phyloP scores from a whole-genome alignment of 139 green algal genomes.

The Chlorella sorokiniana region DNA sequence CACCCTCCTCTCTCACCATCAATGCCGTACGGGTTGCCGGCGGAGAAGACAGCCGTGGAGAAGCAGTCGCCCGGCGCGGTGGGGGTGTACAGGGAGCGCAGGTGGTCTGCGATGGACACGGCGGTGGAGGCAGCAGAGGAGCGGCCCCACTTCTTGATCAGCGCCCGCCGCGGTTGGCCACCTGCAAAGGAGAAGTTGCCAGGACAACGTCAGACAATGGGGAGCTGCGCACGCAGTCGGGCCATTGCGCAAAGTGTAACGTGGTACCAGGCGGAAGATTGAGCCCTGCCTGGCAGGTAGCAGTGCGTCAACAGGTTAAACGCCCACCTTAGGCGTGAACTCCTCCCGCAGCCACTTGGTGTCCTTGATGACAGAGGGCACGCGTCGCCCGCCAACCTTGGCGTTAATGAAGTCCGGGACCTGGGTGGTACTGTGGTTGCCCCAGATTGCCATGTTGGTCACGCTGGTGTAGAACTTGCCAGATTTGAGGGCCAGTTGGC shows the following conservation, averaged over 20 bases:
- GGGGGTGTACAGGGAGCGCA: constrained; percentile 79
- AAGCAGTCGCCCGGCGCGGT: constrained; percentile 91
- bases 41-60: constrained; percentile 76
- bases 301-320: neutral
- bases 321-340: constrained; percentile 78
- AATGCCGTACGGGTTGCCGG: constrained; percentile 93
- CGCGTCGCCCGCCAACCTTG: constrained; percentile 70
- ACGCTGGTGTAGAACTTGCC: constrained; percentile 91
- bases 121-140: constrained; percentile 89
- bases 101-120: constrained; percentile 88
- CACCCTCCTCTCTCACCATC: neutral
- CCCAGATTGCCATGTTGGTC: constrained; percentile 85
- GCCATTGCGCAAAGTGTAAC: neutral
- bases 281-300: neutral
- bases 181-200: constrained; percentile 7
- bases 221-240: neutral
- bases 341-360: constrained; percentile 78
- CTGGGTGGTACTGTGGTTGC: constrained; percentile 96
- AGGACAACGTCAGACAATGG: neutral
- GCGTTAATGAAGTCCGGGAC: constrained; percentile 96
- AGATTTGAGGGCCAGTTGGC: constrained; percentile 87
- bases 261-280: neutral
- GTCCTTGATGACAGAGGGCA: constrained; percentile 69
- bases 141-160: constrained; percentile 96
- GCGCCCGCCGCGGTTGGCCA: constrained; percentile 83